Percentiles rank a stretch among this genome's conserved stretches.
phyloP scores from a whole-genome alignment of 2,329 filamentous ascomycete species.

The Botrytis aclada region DNA sequence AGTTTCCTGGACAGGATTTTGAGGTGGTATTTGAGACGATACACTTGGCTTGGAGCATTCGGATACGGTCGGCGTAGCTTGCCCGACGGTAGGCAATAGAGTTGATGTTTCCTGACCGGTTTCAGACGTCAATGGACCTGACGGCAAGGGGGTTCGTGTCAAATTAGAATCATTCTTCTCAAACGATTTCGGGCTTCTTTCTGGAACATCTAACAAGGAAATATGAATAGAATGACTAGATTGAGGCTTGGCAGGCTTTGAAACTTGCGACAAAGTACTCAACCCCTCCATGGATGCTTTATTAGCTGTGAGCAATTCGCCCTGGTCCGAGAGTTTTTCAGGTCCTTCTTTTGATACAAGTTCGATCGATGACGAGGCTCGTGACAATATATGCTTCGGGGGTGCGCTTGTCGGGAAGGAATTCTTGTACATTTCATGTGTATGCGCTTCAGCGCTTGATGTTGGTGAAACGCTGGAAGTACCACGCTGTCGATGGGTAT shows the following conservation, averaged over 20 bases:
- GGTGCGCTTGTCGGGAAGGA: not conserved
- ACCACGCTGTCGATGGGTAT: not conserved
- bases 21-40: not conserved
- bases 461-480: not conserved
- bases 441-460: not conserved
- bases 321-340: not conserved
- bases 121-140: not conserved
- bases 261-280: not conserved
- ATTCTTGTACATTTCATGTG: not conserved
- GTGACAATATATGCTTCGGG: not conserved
- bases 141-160: not conserved
- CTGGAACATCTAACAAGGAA: not conserved
- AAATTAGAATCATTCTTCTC: not conserved
- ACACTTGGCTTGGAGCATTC: not conserved
- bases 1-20: not conserved
- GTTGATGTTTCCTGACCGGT: not conserved
- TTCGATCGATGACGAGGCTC: not conserved
- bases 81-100: not conserved
- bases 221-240: too few relatives aligned
- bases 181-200: not conserved
- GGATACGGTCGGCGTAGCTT: not conserved
- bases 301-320: not conserved
- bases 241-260: not conserved
- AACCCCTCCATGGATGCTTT: too few relatives aligned
- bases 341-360: not conserved